A percentile compares a stretch with the other conserved stretches of the same genome.
phyloP scores from a whole-genome alignment of 192 early-diverging fungal genomes.

The Coemansia sp. region DNA sequence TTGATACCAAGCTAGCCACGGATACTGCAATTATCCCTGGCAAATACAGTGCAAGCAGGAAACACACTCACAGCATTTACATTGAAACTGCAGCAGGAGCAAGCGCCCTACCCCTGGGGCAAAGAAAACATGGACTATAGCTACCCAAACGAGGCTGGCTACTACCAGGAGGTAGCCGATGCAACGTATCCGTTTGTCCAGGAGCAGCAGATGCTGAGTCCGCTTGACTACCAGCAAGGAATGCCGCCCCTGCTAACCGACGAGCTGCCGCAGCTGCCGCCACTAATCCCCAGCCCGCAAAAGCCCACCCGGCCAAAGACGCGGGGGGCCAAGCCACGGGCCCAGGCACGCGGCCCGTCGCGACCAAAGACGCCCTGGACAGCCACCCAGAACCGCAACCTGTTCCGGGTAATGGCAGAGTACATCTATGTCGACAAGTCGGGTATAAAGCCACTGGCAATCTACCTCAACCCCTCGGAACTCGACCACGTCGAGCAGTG shows the following conservation, averaged over 20 bases:
- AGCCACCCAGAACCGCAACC: constrained; percentile 11
- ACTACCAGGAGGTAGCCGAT: background rate
- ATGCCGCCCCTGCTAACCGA: background rate
- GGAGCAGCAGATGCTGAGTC: background rate
- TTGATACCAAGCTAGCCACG: too few relatives aligned
- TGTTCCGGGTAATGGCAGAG: constrained; percentile 44
- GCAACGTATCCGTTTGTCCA: background rate
- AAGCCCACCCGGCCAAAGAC: too few relatives aligned
- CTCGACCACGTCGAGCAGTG: constrained; percentile 29
- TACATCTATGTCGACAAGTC: constrained; percentile 40
- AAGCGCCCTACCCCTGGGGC: too few relatives aligned
- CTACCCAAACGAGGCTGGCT: background rate
- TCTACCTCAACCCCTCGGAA: constrained; percentile 33
- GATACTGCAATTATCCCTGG: too few relatives aligned
- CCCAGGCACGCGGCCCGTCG: background rate
- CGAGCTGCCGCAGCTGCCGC: background rate
- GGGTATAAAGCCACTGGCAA: constrained; percentile 34
- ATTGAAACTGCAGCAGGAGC: background rate
- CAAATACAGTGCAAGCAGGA: too few relatives aligned
- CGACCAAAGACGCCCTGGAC: constrained; percentile 41
- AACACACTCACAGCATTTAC: too few relatives aligned
- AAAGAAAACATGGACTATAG: constrained; percentile 4
- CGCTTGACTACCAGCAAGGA: background rate
- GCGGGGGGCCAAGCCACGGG: background rate
- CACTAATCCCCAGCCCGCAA: background rate